These are phyloP conservation scores for Citrullus amarus DNA, from an alignment of 306 rosid species.

Conservation along the genomic window DNA sequence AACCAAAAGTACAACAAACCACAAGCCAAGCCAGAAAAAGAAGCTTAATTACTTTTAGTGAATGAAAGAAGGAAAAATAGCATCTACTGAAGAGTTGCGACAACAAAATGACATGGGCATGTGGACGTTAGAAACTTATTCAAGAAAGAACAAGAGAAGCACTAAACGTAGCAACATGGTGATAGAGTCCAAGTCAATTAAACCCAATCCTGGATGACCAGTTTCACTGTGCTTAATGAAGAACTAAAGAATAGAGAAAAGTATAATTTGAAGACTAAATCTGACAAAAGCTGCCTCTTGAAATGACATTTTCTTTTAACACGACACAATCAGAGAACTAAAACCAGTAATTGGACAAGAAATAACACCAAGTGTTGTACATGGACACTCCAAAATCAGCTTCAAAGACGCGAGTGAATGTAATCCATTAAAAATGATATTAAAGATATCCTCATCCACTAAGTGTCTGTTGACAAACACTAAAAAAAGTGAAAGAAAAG, in stretches of 20 bases:
- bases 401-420: neutral
- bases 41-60: neutral
- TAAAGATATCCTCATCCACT: neutral
- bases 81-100: neutral
- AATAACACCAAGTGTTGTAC: neutral
- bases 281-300: neutral
- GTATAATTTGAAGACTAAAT: neutral
- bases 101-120: neutral
- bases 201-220: neutral
- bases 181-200: neutral
- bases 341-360: neutral
- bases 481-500: neutral
- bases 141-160: neutral
- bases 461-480: neutral
- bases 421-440: neutral
- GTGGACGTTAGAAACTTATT: neutral
- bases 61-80: neutral
- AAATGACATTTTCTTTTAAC: neutral
- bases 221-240: neutral
- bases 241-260: neutral
- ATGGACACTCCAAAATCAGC: neutral
- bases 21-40: neutral
- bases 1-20: neutral
- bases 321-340: neutral
- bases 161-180: neutral